Evolutionary conservation across 345 rosid genomes (phyloP).

Genomic region (Citrus unshiu): DNA sequence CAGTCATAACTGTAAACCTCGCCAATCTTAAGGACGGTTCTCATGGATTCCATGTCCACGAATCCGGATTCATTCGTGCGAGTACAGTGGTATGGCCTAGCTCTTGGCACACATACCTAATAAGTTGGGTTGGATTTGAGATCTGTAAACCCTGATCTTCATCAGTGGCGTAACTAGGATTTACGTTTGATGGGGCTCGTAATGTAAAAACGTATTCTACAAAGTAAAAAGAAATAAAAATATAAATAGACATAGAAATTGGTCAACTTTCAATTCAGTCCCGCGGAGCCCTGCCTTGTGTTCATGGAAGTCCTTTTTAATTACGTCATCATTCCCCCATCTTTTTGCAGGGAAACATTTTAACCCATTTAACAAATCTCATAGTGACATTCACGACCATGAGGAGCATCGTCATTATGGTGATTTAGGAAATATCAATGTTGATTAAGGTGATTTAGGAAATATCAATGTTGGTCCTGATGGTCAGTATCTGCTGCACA

Average conservation of each 20-base stretch:
- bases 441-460: conserved; percentile 92
- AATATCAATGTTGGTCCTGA: conserved; percentile 71
- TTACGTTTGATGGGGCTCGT: too few relatives aligned
- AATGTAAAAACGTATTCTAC: too few relatives aligned
- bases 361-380: conserved; percentile 76
- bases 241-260: too few relatives aligned
- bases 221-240: too few relatives aligned
- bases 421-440: conserved; percentile 76
- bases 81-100: conserved; percentile 76
- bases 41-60: conserved; percentile 19
- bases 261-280: too few relatives aligned
- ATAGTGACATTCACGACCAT: conserved; percentile 58
- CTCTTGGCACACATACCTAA: background rate
- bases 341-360: conserved; percentile 71
- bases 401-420: conserved; percentile 92
- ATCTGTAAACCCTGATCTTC: too few relatives aligned
- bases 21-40: conserved; percentile 90
- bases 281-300: too few relatives aligned
- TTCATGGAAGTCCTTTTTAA: background rate
- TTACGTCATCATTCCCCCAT: background rate
- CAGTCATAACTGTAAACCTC: conserved; percentile 70
- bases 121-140: background rate
- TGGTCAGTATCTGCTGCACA: conserved; percentile 33
- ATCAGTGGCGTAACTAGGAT: too few relatives aligned
- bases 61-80: conserved; percentile 34